Evolutionary conservation across 192 early-diverging fungal species (phyloP).

Genomic region (Backusella tarrabulga): DNA sequence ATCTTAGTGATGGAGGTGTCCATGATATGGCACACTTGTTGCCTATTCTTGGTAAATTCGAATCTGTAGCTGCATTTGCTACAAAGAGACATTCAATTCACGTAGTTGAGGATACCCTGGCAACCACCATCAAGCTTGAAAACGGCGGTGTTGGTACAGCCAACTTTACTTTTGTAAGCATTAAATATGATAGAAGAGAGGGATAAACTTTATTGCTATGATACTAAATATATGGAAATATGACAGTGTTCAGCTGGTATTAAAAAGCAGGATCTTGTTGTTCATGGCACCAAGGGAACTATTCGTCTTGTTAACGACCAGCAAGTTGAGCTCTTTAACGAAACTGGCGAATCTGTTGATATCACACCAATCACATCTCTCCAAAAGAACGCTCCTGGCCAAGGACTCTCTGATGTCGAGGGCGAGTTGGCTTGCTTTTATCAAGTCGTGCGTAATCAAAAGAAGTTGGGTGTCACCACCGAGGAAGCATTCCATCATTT

Average conservation of each 20-base stretch:
- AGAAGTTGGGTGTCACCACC: slow-evolving; percentile 11
- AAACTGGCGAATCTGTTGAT: slow-evolving; percentile 13
- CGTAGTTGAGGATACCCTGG: slow-evolving; percentile 31
- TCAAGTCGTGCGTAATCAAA: slow-evolving; percentile 18
- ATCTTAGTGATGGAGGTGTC: slow-evolving; percentile 38
- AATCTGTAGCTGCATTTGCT: slow-evolving; percentile 27
- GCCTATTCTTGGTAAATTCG: slow-evolving; percentile 26
- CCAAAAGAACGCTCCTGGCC: background rate
- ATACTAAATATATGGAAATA: background rate
- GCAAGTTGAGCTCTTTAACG: slow-evolving; percentile 13
- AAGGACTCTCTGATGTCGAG: slow-evolving; percentile 33
- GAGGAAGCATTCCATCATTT: slow-evolving; percentile 38
- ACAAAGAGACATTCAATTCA: slow-evolving; percentile 25
- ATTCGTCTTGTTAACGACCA: slow-evolving; percentile 20
- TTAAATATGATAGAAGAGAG: background rate
- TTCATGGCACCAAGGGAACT: slow-evolving; percentile 29
- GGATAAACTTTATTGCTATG: background rate
- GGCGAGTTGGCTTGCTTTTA: slow-evolving; percentile 33
- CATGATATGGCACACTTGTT: slow-evolving; percentile 34
- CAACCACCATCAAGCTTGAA: slow-evolving; percentile 18
- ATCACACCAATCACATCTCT: background rate
- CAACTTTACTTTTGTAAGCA: slow-evolving; percentile 40
- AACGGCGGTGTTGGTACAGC: slow-evolving; percentile 30
- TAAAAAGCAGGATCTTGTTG: slow-evolving; percentile 12
- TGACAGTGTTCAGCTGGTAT: slow-evolving; percentile 32